These are phyloP conservation scores for Leccinum solheimii DNA, from an alignment of 1,284 basidiomycete genomes.

Conservation along the genomic window DNA sequence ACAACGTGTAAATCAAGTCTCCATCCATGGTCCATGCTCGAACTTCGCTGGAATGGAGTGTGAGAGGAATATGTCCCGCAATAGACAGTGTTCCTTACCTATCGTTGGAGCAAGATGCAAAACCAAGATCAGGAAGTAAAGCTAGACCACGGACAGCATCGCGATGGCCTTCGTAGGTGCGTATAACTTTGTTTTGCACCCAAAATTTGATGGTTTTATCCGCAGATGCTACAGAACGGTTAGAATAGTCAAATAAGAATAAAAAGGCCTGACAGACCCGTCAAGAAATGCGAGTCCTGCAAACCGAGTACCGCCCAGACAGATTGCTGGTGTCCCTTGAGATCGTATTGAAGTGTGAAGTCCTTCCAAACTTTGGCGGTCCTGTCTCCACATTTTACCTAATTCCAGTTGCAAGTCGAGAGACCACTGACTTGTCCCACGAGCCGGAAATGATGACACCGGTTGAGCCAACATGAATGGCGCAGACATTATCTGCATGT, in stretches of 20 bases:
- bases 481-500: conserved; percentile 90
- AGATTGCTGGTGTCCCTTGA: conserved; percentile 87
- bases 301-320: conserved; percentile 93
- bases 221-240: conserved; percentile 76
- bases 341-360: conserved; percentile 72
- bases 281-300: conserved; percentile 78
- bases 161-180: conserved; percentile 82
- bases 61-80: conserved; percentile 5
- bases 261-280: conserved; percentile 53
- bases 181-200: conserved; percentile 71
- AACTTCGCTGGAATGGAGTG: conserved; percentile 61
- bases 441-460: conserved; percentile 91
- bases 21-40: conserved; percentile 90
- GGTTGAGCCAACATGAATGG: conserved; percentile 68
- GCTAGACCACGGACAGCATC: conserved; percentile 90
- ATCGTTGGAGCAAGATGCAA: conserved; percentile 96
- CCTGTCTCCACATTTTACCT: conserved; percentile 42
- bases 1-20: conserved; percentile 73
- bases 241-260: background rate
- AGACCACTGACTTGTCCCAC: conserved; percentile 83
- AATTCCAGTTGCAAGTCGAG: conserved; percentile 1
- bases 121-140: conserved; percentile 79
- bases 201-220: conserved; percentile 94
- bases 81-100: conserved; percentile 49
- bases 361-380: conserved; percentile 94